phyloP scores from a whole-genome alignment of 768 basidiomycete genomes.

The Suillus bovinus region DNA sequence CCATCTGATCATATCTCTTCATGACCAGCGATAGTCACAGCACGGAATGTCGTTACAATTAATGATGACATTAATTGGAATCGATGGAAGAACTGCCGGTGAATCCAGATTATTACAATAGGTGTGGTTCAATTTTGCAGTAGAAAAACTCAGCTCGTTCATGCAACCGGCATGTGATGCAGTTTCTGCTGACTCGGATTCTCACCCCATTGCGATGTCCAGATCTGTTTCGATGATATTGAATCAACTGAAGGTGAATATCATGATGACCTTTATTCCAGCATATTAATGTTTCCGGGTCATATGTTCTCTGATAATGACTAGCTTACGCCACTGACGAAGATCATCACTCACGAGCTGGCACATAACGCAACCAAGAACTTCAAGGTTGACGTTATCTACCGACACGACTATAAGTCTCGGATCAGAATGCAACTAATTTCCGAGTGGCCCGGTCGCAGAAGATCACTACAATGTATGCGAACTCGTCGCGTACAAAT shows the following conservation, averaged over 20 bases:
- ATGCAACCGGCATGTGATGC: background rate
- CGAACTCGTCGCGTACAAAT: conserved; percentile 1
- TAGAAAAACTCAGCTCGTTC: background rate
- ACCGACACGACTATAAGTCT: background rate
- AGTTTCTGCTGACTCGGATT: background rate
- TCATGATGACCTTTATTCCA: conserved; percentile 27
- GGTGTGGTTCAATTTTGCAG: background rate
- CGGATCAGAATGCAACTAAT: background rate
- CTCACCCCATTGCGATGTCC: too few species aligned
- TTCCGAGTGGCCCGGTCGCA: background rate
- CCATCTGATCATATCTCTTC: too few species aligned
- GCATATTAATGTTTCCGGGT: background rate
- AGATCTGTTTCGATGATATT: conserved; percentile 44
- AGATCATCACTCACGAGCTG: background rate
- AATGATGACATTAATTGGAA: background rate
- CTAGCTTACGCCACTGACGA: background rate
- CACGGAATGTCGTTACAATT: background rate
- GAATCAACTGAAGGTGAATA: conserved; percentile 27
- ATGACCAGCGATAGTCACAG: background rate
- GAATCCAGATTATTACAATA: background rate
- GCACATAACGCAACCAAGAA: too few species aligned
- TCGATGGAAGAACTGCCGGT: background rate
- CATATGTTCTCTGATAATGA: background rate
- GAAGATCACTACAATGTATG: background rate
- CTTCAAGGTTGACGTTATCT: too few species aligned